Base-by-base conservation (phyloP, 306 rosid genomes). In the Sesbania bispinosa region DNA sequence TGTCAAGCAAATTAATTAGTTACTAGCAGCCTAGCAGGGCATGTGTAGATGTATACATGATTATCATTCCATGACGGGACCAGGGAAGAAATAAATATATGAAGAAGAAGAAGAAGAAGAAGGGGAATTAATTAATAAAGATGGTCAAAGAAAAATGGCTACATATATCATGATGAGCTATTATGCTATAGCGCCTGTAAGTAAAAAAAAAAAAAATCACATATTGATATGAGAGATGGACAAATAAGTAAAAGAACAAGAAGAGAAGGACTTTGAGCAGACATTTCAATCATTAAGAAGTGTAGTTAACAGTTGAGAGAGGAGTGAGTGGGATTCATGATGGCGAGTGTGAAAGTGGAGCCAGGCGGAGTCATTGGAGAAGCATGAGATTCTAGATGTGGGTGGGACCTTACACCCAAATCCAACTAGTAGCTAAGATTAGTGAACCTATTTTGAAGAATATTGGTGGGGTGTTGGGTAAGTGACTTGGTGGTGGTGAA, bases 241-340 rank as follows among this genome's bases (percentile, higher is more conserved):
- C 10, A 64, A 47, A 23, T 9, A 32, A 20, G 79, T 53, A 66
- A 75, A 60, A 72, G 57, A 5, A 15, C 3, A 3, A 14, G 29
- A 32, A 14, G 1, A 27, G 45, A 9, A 13, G 36, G 66, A 66
- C 2, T 51, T 2, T n/a, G 61, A 48, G 50, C 16, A 19, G 45
- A 39, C 61, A 63, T 10, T 29, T 14, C 8, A 69, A 62, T 75
- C 2, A 83, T 69, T 52, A 55, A 66, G 62, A 1, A 5, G 68
- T 18, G 42, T 35, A 50, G 59, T 58, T 50, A 57, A 58, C 3
- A 58, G 81, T 66, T 43, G 83, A 46, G 42, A 23, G 32, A 10
- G 2, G 32, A 15, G 84, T 18, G 8, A 79, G 85, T 76, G 86
- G 86, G 68, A 64, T 2, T 69, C 69, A 85, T 85, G 86, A 85